phyloP scores from a whole-genome alignment of 2,329 filamentous ascomycete species.

The Podosphaera xanthii region DNA sequence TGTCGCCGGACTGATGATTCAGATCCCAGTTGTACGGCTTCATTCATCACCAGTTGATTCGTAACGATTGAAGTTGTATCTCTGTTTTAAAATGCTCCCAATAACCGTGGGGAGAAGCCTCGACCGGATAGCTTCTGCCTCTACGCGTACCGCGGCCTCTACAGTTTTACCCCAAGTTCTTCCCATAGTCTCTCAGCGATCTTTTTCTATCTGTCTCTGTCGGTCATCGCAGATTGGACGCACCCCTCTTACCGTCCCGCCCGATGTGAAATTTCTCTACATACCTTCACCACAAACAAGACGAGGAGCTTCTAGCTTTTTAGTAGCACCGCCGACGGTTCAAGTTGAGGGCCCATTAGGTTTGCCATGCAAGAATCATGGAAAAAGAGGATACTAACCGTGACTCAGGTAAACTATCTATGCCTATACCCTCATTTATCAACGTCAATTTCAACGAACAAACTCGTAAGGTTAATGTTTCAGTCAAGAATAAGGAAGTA shows the following conservation, averaged over 20 bases:
- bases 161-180: slow-evolving; percentile 35
- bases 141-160: no score
- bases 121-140: no score
- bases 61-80: no score
- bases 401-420: slow-evolving; percentile 42
- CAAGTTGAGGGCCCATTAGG: slow-evolving; percentile 64
- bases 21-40: no score
- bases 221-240: slow-evolving; percentile 66
- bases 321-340: slow-evolving; percentile 39
- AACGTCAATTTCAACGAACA: slow-evolving; percentile 43
- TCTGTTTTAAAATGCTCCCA: no score
- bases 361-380: slow-evolving; percentile 18
- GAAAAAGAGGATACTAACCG: slow-evolving; percentile 5
- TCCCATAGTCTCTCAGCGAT: slow-evolving; percentile 24
- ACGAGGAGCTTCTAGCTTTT: slow-evolving; percentile 19
- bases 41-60: no score
- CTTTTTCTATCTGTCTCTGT: slow-evolving; percentile 49
- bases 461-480: slow-evolving; percentile 40
- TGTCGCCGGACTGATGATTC: no score
- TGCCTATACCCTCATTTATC: slow-evolving; percentile 62
- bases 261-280: slow-evolving; percentile 56
- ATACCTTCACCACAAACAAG: slow-evolving; percentile 27
- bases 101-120: no score
- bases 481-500: slow-evolving; percentile 36
- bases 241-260: slow-evolving; percentile 57